Conservation (phyloP, 371 early-diverging fungal species). For the Chytridium lagenaria region DNA sequence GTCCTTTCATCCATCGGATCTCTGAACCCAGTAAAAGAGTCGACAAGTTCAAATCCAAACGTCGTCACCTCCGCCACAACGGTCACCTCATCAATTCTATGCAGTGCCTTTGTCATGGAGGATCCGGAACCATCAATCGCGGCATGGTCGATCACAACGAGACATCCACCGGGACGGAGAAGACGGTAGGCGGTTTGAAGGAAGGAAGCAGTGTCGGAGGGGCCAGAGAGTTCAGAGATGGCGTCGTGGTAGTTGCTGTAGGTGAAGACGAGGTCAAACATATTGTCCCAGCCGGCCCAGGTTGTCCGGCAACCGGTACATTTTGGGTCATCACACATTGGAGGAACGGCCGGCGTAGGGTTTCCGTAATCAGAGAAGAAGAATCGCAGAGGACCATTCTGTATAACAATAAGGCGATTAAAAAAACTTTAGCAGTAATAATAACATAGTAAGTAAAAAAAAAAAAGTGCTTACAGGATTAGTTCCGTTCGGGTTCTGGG, state of each 20-base stretch:
- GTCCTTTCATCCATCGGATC: constrained; percentile 9
- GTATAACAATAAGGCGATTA: neutral
- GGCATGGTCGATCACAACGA: constrained; percentile 31
- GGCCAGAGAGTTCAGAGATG: constrained; percentile 14
- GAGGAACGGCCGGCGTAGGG: constrained; percentile 26
- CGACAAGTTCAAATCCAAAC: constrained; percentile 30
- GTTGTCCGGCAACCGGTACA: constrained; percentile 16
- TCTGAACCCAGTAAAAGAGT: neutral
- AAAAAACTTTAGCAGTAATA: no score
- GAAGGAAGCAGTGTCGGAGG: constrained; percentile 3
- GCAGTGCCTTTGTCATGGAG: neutral
- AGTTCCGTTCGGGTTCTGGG: constrained; percentile 34
- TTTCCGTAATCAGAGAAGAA: constrained; percentile 23
- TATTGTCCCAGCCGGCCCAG: constrained; percentile 31
- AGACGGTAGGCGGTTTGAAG: constrained; percentile 8
- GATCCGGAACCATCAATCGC: constrained; percentile 17
- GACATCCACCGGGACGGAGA: constrained; percentile 24
- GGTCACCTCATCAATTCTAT: constrained; percentile 28
- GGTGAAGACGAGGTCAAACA: constrained; percentile 30
- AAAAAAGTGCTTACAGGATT: constrained; percentile 27
- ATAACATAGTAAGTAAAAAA: no score
- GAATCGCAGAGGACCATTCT: constrained; percentile 30
- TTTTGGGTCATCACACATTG: constrained; percentile 29
- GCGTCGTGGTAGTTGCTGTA: constrained; percentile 34
- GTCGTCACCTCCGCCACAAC: constrained; percentile 24